A percentile compares a stretch with the other conserved stretches of the same genome.
phyloP scores from a whole-genome alignment of 768 basidiomycete genomes.

The Suillus hirtellus region DNA sequence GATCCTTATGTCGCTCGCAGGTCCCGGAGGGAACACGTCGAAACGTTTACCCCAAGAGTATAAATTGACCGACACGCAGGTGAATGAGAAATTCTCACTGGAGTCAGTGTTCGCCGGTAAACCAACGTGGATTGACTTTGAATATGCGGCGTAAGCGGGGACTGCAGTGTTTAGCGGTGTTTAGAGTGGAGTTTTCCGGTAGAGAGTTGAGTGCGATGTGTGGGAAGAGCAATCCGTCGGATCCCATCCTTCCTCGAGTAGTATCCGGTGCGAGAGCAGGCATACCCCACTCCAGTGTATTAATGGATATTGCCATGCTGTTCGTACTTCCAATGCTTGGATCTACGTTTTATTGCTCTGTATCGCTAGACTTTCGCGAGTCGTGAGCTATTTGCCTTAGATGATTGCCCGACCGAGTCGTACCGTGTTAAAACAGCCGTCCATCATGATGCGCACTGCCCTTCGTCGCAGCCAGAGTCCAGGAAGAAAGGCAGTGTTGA shows the following conservation, averaged over 20 bases:
- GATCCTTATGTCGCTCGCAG: constrained; percentile 24
- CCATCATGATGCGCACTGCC: too few species aligned
- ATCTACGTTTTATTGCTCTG: constrained; percentile 75
- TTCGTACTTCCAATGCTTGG: constrained; percentile 66
- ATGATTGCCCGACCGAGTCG: too few species aligned
- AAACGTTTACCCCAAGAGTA: constrained; percentile 49
- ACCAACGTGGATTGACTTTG: constrained; percentile 57
- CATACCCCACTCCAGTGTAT: not conserved
- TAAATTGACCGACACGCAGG: constrained; percentile 42
- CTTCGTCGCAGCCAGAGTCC: too few species aligned
- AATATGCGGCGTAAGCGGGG: constrained; percentile 27
- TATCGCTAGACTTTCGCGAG: constrained; percentile 81
- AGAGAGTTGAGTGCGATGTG: too few species aligned
- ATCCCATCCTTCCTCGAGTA: too few species aligned
- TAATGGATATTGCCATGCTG: constrained; percentile 13
- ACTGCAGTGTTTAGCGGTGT: too few species aligned
- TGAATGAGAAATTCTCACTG: constrained; percentile 42
- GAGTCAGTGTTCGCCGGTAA: constrained; percentile 50
- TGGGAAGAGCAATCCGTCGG: too few species aligned
- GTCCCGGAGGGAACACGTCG: constrained; percentile 50
- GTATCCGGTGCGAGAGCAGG: too few species aligned
- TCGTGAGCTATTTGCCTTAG: constrained; percentile 47
- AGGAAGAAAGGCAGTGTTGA: too few species aligned
- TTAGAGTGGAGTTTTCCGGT: too few species aligned
- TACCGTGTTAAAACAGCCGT: too few species aligned